A percentile compares a stretch with the other conserved stretches of the same genome.
Evolutionary conservation across 352 stramenopile genomes (phyloP).

Genomic region (Globisporangium echinulatum): DNA sequence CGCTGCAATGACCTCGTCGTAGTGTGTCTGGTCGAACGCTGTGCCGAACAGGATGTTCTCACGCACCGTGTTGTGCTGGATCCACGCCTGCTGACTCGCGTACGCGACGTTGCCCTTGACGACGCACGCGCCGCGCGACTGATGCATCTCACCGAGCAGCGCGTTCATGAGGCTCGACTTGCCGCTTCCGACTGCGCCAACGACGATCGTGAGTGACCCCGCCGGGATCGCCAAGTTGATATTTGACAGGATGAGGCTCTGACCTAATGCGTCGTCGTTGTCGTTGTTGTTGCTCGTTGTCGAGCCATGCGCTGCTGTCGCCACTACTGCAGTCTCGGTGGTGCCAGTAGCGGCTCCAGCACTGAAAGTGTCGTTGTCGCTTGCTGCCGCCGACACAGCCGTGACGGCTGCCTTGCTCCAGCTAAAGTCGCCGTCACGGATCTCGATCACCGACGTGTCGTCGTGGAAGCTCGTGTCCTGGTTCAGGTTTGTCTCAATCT

Average conservation of each 20-base stretch:
- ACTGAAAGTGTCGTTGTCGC: neutral
- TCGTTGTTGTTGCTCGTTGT: neutral
- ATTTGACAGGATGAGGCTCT: constrained; percentile 6
- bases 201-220: constrained; percentile 29
- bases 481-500: constrained; percentile 16
- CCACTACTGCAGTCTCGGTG: no score
- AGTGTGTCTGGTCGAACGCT: no score
- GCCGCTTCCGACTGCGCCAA: constrained; percentile 38
- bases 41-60: no score
- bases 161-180: constrained; percentile 54
- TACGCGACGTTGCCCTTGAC: constrained; percentile 55
- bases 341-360: no score
- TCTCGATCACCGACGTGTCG: constrained; percentile 14
- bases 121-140: constrained; percentile 14
- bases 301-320: neutral
- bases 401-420: constrained; percentile 12
- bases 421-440: constrained; percentile 26
- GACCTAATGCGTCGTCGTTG: neutral
- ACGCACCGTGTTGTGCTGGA: no score
- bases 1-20: no score
- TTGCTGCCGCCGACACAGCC: neutral
- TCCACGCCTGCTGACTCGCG: constrained; percentile 89
- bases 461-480: constrained; percentile 6
- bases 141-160: constrained; percentile 45
- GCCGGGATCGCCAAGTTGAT: constrained; percentile 36